Evolutionary conservation across 176 grass and related monocot species (phyloP), one percentile per base, ranked within the genome.

Genomic region (Hordeum marinum): DNA sequence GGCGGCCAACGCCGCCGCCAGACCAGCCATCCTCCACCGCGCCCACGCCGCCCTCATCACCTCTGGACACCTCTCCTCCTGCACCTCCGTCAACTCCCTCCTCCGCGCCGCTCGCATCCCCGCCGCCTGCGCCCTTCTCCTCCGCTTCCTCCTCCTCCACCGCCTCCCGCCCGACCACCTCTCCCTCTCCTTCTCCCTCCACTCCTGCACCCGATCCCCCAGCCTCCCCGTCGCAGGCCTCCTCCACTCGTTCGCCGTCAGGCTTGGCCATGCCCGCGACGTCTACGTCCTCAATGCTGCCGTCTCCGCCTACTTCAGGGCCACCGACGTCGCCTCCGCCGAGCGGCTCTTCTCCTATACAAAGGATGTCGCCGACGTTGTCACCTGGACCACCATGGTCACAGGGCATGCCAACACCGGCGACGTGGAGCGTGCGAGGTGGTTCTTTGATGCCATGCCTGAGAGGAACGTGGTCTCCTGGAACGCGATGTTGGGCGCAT

Each of bases 321-420:
- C 76, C 40, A 75, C 68, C 48, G 69, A 81, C 69, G 46, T 90
- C 90, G 39, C 80, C 82, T 82, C 87, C 70, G 88, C 90, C 24
- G 83, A 90, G 14, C 83, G 85, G 13, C 62, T 89, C 63, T 88
- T 91, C 80, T 85, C 92, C 0, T 80, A 90, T 7, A 45, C 37
- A 10, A 9, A 62, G 8, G 72, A 83, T 84, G 39, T 79, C 25
- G 58, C 89, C 18, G 89, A 94, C 45, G 80, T 87, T 0, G 90
- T 92, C 57, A 92, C 87, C 20, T 94, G 88, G 87, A 84, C 93
- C 61, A 83, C 90, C 75, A 78, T 90, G 78, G 72, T 92, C 69
- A 48, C 79, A 10, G 90, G 85, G 21, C 90, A 85, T 21, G 82
- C 72, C 43, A 58, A 45, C 72, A 5, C 73, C 52, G 17, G 62